These are phyloP conservation scores for Mycena galopus DNA, from an alignment of 768 basidiomycete species.

Conservation along the genomic window DNA sequence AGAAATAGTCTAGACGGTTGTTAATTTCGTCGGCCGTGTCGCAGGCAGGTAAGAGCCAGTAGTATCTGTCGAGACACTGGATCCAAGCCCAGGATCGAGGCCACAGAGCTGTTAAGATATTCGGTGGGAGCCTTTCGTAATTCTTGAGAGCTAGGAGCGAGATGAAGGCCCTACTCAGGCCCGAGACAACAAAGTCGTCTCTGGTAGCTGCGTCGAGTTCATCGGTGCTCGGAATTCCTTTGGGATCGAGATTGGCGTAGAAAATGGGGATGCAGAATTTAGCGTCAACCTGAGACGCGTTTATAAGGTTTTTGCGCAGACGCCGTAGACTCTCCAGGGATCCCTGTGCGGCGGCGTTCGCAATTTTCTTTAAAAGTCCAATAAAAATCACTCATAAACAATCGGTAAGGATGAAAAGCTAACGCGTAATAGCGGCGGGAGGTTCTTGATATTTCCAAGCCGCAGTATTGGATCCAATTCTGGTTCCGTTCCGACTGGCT, in stretches of 20 bases:
- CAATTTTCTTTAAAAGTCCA: conserved; percentile 11
- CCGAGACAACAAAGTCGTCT: too few species aligned
- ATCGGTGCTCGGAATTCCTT: conserved; percentile 11
- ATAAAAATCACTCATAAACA: background rate
- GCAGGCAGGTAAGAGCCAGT: conserved; percentile 3
- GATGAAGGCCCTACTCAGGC: conserved; percentile 15
- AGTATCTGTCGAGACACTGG: conserved; percentile 18
- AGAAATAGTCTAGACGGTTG: conserved; percentile 16
- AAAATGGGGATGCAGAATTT: conserved; percentile 12
- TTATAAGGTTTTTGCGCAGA: background rate
- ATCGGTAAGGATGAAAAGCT: background rate
- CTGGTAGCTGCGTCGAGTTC: conserved; percentile 1
- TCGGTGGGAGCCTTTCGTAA: conserved; percentile 1
- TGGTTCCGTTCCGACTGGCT: conserved; percentile 17
- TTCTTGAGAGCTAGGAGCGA: conserved; percentile 14
- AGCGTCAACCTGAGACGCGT: conserved; percentile 10
- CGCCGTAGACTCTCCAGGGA: conserved; percentile 21
- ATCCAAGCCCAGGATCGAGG: conserved; percentile 20
- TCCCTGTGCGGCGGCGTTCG: conserved; percentile 15
- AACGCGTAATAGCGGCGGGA: conserved; percentile 17
- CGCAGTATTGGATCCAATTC: conserved; percentile 20
- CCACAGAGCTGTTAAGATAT: conserved; percentile 7
- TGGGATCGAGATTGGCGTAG: conserved; percentile 24
- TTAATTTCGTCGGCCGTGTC: conserved; percentile 7
- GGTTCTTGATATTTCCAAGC: conserved; percentile 17